Evolutionary conservation across 495 filamentous ascomycete species (phyloP).

Genomic region (Aeminium ludgeri): DNA sequence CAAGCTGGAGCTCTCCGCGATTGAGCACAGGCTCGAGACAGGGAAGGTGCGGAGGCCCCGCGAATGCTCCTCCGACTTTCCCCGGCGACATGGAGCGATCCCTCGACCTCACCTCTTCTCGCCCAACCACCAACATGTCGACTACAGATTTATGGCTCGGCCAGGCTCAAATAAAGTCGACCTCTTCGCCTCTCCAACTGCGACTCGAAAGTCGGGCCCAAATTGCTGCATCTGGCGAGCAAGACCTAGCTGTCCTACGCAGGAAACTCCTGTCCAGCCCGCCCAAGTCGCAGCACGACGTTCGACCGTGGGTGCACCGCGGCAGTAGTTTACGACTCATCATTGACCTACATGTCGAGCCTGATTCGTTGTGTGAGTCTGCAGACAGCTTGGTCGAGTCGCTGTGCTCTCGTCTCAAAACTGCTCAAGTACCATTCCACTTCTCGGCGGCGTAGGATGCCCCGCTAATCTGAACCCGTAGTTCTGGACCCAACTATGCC

Average conservation of each 20-base stretch:
- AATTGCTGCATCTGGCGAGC: neutral
- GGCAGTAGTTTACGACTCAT: constrained; percentile 16
- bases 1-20: no score
- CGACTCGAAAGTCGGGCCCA: constrained; percentile 13
- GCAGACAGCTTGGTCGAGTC: constrained; percentile 5
- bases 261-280: neutral
- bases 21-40: no score
- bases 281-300: neutral
- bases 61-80: no score
- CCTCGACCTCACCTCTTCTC: no score
- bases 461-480: no score
- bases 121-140: neutral
- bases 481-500: no score
- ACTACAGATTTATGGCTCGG: constrained; percentile 17
- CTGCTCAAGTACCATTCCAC: constrained; percentile 8
- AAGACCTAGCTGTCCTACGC: constrained; percentile 6
- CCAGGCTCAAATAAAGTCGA: constrained; percentile 15
- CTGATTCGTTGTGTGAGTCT: neutral
- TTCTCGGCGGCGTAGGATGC: no score
- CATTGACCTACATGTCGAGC: constrained; percentile 12
- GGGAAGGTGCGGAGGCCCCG: no score
- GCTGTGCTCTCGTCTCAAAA: constrained; percentile 9
- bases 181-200: constrained; percentile 13
- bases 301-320: constrained; percentile 15
- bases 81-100: no score